phyloP scores from a whole-genome alignment of 2,329 filamentous ascomycete species.

The Rhynchosporium agropyri region DNA sequence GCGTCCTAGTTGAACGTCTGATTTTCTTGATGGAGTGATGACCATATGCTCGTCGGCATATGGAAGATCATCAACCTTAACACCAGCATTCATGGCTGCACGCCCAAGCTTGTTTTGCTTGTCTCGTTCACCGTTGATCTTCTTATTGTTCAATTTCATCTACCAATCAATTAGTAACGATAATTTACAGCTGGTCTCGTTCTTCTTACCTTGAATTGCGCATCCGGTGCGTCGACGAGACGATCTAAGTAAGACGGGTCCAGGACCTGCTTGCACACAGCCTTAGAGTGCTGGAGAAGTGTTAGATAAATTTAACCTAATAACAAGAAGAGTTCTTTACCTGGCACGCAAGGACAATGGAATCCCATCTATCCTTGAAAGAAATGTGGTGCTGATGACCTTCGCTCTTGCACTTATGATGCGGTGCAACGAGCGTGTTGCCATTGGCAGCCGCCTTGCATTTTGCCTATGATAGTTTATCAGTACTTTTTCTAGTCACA shows the following conservation, averaged over 20 bases:
- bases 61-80: constrained; percentile 6
- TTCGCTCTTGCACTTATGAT: constrained; percentile 27
- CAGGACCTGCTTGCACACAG: constrained; percentile 36
- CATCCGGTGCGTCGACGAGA: constrained; percentile 33
- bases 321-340: constrained; percentile 20
- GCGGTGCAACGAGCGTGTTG: constrained; percentile 20
- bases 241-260: constrained; percentile 33
- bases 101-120: constrained; percentile 36
- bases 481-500: not conserved
- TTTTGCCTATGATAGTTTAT: constrained; percentile 19
- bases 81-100: constrained; percentile 20
- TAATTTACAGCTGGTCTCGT: not conserved
- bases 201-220: constrained; percentile 32
- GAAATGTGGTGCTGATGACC: not conserved
- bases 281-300: constrained; percentile 30
- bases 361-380: constrained; percentile 26
- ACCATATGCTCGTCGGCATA: not conserved
- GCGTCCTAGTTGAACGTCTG: not conserved
- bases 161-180: constrained; percentile 19
- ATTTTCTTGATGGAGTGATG: not conserved
- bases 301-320: constrained; percentile 8
- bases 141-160: constrained; percentile 37
- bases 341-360: constrained; percentile 21
- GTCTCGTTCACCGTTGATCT: constrained; percentile 36
- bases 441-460: constrained; percentile 20